phyloP scores from a whole-genome alignment of 768 basidiomycete genomes.

The Russula dissimulans region DNA sequence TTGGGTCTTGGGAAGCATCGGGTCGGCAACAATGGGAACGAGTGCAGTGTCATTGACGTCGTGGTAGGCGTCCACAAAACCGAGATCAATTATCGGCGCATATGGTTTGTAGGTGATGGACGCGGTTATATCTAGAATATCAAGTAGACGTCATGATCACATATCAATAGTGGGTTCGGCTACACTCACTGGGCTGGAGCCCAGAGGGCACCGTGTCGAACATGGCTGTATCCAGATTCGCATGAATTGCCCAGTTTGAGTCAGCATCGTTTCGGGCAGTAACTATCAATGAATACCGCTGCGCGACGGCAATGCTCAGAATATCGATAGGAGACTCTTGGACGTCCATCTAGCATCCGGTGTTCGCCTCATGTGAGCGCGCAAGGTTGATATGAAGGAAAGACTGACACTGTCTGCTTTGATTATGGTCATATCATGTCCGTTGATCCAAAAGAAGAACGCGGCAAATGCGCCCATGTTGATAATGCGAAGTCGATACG shows the following conservation, averaged over 20 bases:
- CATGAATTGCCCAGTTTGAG: conserved; percentile 82
- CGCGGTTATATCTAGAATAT: conserved; percentile 72
- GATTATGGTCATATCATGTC: conserved; percentile 76
- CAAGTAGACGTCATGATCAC: not conserved
- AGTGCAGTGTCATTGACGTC: conserved; percentile 60
- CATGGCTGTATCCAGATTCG: conserved; percentile 85
- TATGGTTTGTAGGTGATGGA: conserved; percentile 65
- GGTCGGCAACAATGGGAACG: conserved; percentile 47
- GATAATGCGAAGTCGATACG: conserved; percentile 80
- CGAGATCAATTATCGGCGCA: conserved; percentile 42
- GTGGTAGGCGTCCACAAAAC: conserved; percentile 46
- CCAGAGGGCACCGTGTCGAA: conserved; percentile 72
- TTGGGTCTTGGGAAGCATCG: conserved; percentile 43
- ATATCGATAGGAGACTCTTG: conserved; percentile 65
- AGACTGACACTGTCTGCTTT: conserved; percentile 71
- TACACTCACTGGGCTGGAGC: conserved; percentile 61
- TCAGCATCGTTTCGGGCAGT: conserved; percentile 75
- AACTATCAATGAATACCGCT: conserved; percentile 89
- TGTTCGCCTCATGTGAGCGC: not conserved
- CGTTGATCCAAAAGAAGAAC: conserved; percentile 86
- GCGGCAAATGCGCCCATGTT: conserved; percentile 69
- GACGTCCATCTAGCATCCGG: conserved; percentile 52
- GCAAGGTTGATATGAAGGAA: not conserved
- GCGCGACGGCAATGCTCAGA: conserved; percentile 72
- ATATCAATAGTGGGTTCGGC: not conserved